Percentiles rank a stretch among this genome's conserved stretches.
Conservation (phyloP, 192 early-diverging fungal genomes). For the Coemansia aciculifera region DNA sequence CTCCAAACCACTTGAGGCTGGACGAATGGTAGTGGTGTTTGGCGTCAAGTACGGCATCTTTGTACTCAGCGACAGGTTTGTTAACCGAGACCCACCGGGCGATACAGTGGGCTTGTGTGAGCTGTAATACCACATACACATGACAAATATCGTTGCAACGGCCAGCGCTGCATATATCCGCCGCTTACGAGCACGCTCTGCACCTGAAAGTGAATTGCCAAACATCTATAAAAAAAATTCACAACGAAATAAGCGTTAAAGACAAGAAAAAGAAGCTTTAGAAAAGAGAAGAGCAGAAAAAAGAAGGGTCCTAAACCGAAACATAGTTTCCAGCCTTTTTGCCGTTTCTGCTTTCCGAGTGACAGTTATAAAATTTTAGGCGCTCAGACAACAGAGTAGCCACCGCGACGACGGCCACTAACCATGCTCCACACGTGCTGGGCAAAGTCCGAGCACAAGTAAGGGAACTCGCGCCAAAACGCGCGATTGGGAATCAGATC, state of each 20-base stretch:
- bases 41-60: constrained; percentile 30
- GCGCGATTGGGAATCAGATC: constrained; percentile 50
- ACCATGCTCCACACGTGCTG: constrained; percentile 48
- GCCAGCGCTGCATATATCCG: constrained; percentile 1
- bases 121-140: neutral
- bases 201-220: neutral
- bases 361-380: neutral
- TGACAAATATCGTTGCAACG: neutral
- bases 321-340: neutral
- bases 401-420: constrained; percentile 45
- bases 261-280: neutral
- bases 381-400: constrained; percentile 50
- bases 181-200: neutral
- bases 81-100: neutral
- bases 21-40: neutral
- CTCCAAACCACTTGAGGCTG: neutral
- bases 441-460: constrained; percentile 49
- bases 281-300: neutral
- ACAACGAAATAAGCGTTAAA: neutral
- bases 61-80: constrained; percentile 36
- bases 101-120: neutral
- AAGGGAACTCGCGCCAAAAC: constrained; percentile 55
- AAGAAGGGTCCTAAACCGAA: constrained; percentile 10
- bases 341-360: neutral
- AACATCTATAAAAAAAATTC: neutral